phyloP scores from a whole-genome alignment of 805 yeast species.

The Metschnikowia picachoensis region DNA sequence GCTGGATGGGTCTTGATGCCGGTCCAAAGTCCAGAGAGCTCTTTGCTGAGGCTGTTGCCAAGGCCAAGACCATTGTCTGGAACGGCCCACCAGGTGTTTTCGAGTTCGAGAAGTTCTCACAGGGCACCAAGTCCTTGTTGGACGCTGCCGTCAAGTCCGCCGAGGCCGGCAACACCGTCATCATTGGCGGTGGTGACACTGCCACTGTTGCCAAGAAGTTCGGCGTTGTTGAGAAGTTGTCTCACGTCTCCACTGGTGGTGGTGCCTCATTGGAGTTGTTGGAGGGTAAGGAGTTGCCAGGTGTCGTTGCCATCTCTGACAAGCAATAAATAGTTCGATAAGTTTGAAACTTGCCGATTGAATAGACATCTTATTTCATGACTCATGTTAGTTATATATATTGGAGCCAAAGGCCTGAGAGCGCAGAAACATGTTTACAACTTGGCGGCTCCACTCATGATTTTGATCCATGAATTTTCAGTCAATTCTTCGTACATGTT shows the following conservation, averaged over 20 bases:
- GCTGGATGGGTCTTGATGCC: slow-evolving; percentile 93
- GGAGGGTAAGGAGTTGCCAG: slow-evolving; percentile 98
- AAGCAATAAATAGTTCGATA: slow-evolving; percentile 32
- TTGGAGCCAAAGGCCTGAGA: not conserved
- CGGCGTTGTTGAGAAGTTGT: slow-evolving; percentile 93
- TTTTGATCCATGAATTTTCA: slow-evolving; percentile 49
- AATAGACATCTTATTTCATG: not conserved
- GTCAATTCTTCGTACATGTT: slow-evolving; percentile 56
- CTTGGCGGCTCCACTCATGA: slow-evolving; percentile 37
- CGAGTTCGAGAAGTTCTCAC: slow-evolving; percentile 89
- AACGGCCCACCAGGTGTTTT: slow-evolving; percentile 99
- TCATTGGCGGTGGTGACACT: slow-evolving; percentile 99
- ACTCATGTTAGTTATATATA: not conserved
- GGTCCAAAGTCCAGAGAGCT: slow-evolving; percentile 86
- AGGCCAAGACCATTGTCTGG: slow-evolving; percentile 98
- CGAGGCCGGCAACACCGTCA: slow-evolving; percentile 86
- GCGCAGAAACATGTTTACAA: slow-evolving; percentile 19
- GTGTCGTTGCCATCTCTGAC: slow-evolving; percentile 88
- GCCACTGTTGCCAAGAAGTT: slow-evolving; percentile 98
- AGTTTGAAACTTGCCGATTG: slow-evolving; percentile 5
- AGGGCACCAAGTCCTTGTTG: slow-evolving; percentile 87
- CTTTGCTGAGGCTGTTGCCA: slow-evolving; percentile 76
- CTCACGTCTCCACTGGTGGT: slow-evolving; percentile 99
- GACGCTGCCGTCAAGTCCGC: slow-evolving; percentile 86
- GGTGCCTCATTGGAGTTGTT: slow-evolving; percentile 98